A percentile compares a stretch with the other conserved stretches of the same genome.
Evolutionary conservation across 352 stramenopile genomes (phyloP).

Genomic region (Globisporangium paddicum): DNA sequence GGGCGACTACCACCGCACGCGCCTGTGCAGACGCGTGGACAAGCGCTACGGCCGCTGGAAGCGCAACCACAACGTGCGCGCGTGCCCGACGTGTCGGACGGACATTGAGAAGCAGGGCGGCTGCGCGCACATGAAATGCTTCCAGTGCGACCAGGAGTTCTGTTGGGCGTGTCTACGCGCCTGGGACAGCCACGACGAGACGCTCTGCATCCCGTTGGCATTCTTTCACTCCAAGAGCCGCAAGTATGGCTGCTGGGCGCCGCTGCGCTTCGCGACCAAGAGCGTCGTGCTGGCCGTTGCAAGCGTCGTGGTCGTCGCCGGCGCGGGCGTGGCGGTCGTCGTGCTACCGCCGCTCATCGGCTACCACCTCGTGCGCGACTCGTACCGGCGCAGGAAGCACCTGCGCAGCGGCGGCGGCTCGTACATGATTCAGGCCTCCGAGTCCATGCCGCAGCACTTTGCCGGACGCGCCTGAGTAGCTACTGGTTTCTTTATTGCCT

Average conservation of each 20-base stretch:
- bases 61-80: conserved; percentile 62
- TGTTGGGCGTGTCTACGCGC: conserved; percentile 74
- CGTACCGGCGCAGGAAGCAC: conserved; percentile 37
- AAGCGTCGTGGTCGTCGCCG: conserved; percentile 44
- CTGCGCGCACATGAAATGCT: conserved; percentile 84
- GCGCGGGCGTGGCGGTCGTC: conserved; percentile 57
- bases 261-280: conserved; percentile 72
- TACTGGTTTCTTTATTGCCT: neutral
- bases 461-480: neutral
- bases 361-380: conserved; percentile 49
- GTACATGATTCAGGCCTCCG: conserved; percentile 23
- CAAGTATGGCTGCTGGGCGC: conserved; percentile 54
- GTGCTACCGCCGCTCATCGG: conserved; percentile 65
- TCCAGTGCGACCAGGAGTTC: conserved; percentile 82
- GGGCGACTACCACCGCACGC: conserved; percentile 47
- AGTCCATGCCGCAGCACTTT: neutral
- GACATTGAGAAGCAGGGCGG: conserved; percentile 84
- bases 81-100: conserved; percentile 59
- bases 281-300: conserved; percentile 46
- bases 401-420: conserved; percentile 23
- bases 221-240: conserved; percentile 68
- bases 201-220: conserved; percentile 56
- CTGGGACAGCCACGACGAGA: conserved; percentile 73
- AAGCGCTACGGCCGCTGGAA: conserved; percentile 66
- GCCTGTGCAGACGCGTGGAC: conserved; percentile 53